Evolutionary conservation across 129 eudicot species (phyloP).

Genomic region (Erigeron canadensis): DNA sequence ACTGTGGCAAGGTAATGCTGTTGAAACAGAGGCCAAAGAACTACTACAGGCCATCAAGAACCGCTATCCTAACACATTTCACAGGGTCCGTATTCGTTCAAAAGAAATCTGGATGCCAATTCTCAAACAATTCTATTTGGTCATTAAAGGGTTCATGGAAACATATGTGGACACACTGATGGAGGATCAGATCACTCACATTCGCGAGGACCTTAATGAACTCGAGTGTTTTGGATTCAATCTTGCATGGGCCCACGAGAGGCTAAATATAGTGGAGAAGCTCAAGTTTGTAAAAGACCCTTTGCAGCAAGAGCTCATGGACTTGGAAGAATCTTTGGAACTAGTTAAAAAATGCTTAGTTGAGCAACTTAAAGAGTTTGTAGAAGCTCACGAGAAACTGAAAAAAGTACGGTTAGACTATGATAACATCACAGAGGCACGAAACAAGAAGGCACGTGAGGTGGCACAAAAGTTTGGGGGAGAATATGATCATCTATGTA

Average conservation of each 20-base stretch:
- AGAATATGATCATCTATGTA: not conserved
- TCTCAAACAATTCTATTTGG: not conserved
- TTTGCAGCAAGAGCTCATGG: not conserved
- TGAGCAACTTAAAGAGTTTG: not conserved
- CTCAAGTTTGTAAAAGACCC: not conserved
- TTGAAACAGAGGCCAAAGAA: not conserved
- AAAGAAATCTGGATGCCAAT: not conserved
- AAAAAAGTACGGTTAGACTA: not conserved
- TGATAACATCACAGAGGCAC: not conserved
- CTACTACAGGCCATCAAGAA: not conserved
- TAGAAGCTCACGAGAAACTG: not conserved
- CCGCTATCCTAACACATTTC: not conserved
- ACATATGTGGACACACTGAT: not conserved
- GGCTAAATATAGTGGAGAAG: not conserved
- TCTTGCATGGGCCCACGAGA: not conserved
- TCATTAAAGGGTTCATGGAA: not conserved
- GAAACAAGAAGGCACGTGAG: not conserved
- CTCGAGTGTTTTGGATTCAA: not conserved
- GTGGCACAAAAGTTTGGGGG: not conserved
- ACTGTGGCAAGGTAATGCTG: not conserved
- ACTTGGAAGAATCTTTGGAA: not conserved
- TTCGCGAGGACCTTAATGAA: not conserved
- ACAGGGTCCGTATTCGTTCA: not conserved
- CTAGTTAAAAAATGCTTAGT: not conserved
- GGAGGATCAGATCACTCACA: slow-evolving; percentile 3